Evolutionary conservation across 192 early-diverging fungal genomes (phyloP).

Genomic region (Chytriomyces confervae): DNA sequence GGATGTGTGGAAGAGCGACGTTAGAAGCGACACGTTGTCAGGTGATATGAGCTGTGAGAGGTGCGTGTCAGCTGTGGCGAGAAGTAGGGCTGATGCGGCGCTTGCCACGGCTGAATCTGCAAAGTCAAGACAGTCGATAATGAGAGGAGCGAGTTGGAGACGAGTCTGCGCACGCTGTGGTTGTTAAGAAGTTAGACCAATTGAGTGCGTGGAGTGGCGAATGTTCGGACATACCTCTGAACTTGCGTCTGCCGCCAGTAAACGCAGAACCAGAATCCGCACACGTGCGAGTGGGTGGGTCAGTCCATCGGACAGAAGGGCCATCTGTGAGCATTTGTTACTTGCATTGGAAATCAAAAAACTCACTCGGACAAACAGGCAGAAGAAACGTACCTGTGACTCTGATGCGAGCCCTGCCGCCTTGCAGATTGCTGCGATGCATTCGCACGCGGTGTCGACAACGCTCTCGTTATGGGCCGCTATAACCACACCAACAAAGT

Average conservation of each 20-base stretch:
- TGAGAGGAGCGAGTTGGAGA: constrained; percentile 1
- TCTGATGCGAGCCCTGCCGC: background rate
- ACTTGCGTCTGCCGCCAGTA: background rate
- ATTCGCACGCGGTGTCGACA: constrained; percentile 15
- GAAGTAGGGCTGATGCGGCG: background rate
- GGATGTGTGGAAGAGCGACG: background rate
- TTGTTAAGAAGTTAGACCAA: background rate
- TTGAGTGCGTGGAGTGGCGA: background rate
- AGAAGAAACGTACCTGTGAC: too few relatives aligned
- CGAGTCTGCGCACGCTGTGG: background rate
- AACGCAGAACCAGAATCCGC: background rate
- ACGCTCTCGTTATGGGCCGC: background rate
- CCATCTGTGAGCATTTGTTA: background rate
- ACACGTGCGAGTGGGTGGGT: constrained; percentile 11
- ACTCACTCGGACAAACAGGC: too few relatives aligned
- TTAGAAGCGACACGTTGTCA: constrained; percentile 1
- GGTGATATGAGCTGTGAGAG: background rate
- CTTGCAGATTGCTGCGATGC: background rate
- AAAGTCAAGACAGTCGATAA: background rate
- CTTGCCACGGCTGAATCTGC: background rate
- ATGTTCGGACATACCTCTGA: background rate
- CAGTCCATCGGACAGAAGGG: constrained; percentile 16
- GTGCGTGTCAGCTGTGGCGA: background rate
- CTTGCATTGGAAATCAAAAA: too few relatives aligned
- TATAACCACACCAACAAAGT: constrained; percentile 21